Evolutionary conservation across 495 filamentous ascomycete genomes (phyloP).

Genomic region (Aspergillus diversus): DNA sequence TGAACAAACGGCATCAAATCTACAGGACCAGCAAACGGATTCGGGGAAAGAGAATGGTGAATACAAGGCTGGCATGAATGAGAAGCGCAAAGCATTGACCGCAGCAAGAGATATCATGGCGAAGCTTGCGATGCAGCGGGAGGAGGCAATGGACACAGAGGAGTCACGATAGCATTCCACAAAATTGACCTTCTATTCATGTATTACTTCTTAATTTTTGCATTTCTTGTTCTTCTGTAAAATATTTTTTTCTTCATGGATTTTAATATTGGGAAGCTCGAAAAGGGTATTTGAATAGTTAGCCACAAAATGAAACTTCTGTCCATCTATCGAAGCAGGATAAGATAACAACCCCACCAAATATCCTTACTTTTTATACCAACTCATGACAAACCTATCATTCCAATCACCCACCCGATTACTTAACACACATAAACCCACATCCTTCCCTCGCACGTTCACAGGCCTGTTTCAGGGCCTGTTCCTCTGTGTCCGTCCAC

Average conservation of each 20-base stretch:
- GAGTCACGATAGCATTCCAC: conserved; percentile 24
- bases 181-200: conserved; percentile 16
- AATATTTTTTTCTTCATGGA: neutral
- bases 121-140: conserved; percentile 46
- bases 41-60: conserved; percentile 9
- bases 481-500: conserved; percentile 89
- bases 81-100: conserved; percentile 43
- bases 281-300: neutral
- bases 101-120: conserved; percentile 43
- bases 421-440: conserved; percentile 82
- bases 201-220: conserved; percentile 20
- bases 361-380: neutral
- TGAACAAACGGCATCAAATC: conserved; percentile 10
- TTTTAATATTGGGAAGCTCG: neutral
- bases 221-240: conserved; percentile 5
- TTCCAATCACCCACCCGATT: neutral
- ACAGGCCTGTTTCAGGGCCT: conserved; percentile 72
- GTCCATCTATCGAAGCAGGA: neutral
- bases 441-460: conserved; percentile 73
- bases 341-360: neutral
- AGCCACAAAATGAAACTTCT: neutral
- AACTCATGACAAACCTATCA: neutral
- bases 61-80: conserved; percentile 19
- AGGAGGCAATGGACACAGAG: conserved; percentile 49
- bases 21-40: neutral